phyloP scores from a whole-genome alignment of 2,329 filamentous ascomycete species.

The Penicillium oxalicum region DNA sequence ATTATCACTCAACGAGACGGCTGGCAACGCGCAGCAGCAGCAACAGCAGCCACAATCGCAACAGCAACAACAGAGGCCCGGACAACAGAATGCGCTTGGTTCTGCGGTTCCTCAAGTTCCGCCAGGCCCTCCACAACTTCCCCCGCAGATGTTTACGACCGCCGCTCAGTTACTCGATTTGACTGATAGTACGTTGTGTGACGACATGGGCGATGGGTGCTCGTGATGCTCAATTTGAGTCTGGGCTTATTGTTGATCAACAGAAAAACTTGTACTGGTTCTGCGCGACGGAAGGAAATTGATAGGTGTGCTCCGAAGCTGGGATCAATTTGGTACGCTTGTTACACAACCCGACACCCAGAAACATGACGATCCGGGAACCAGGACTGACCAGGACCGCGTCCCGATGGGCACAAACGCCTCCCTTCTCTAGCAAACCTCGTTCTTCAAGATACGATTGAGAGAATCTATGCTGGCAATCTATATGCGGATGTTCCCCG shows the following conservation, averaged over 20 bases:
- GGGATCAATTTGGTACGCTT: slow-evolving; percentile 89
- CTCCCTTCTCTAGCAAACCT: slow-evolving; percentile 65
- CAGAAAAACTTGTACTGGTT: slow-evolving; percentile 91
- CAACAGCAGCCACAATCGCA: slow-evolving; percentile 21
- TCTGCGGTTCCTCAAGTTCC: slow-evolving; percentile 21
- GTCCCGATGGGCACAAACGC: neutral
- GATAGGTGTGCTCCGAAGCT: slow-evolving; percentile 84
- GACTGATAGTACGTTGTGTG: slow-evolving; percentile 74
- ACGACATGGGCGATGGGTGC: neutral
- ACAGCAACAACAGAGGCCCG: slow-evolving; percentile 18
- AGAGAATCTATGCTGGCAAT: slow-evolving; percentile 70
- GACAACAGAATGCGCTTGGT: slow-evolving; percentile 27
- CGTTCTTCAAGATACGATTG: slow-evolving; percentile 85
- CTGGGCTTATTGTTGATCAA: neutral
- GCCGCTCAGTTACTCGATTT: slow-evolving; percentile 91
- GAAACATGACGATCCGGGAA: neutral
- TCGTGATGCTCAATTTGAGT: neutral
- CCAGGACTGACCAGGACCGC: slow-evolving; percentile 1
- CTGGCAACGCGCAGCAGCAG: slow-evolving; percentile 24
- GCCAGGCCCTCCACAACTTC: slow-evolving; percentile 43
- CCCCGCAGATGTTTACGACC: slow-evolving; percentile 96
- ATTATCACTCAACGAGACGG: slow-evolving; percentile 31
- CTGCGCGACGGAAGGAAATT: slow-evolving; percentile 91
- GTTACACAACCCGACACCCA: slow-evolving; percentile 2
- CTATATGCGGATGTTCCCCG: slow-evolving; percentile 79